Conservation (phyloP, 306 rosid genomes). For the Vigna angularis region DNA sequence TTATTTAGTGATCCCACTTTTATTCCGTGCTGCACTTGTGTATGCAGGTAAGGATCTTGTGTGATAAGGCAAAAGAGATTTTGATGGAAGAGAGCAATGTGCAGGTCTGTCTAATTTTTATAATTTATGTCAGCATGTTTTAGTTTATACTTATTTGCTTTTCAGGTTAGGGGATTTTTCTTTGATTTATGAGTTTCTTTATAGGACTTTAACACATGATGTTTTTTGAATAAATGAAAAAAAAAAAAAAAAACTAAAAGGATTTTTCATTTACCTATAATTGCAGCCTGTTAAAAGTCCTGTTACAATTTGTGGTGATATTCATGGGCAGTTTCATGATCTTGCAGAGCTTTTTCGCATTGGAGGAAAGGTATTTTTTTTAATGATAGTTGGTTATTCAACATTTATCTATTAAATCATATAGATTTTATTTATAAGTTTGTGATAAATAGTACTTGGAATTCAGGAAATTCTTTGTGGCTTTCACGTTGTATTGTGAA, state of each 20-base stretch:
- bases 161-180: not conserved
- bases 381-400: slow-evolving; percentile 13
- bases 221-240: slow-evolving; percentile 32
- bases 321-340: slow-evolving; percentile 98
- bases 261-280: slow-evolving; percentile 33
- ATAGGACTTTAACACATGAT: slow-evolving; percentile 13
- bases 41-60: slow-evolving; percentile 77
- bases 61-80: slow-evolving; percentile 95
- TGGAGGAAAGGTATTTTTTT: slow-evolving; percentile 86
- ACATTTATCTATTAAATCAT: slow-evolving; percentile 6
- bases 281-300: slow-evolving; percentile 97
- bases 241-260: slow-evolving; percentile 20
- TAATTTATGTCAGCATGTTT: slow-evolving; percentile 2
- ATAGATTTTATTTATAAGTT: slow-evolving; percentile 18
- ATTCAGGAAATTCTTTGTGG: not conserved
- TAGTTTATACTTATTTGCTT: slow-evolving; percentile 5
- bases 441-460: slow-evolving; percentile 8
- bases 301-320: slow-evolving; percentile 95
- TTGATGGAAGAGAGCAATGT: slow-evolving; percentile 98
- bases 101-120: slow-evolving; percentile 56
- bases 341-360: slow-evolving; percentile 98
- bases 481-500: not conserved
- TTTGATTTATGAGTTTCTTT: not conserved
- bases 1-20: slow-evolving; percentile 24
- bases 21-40: slow-evolving; percentile 14